Percentiles rank a stretch among this genome's conserved stretches.
Evolutionary conservation across 2,329 filamentous ascomycete genomes (phyloP).

Genomic region (Elsinoe fawcettii): DNA sequence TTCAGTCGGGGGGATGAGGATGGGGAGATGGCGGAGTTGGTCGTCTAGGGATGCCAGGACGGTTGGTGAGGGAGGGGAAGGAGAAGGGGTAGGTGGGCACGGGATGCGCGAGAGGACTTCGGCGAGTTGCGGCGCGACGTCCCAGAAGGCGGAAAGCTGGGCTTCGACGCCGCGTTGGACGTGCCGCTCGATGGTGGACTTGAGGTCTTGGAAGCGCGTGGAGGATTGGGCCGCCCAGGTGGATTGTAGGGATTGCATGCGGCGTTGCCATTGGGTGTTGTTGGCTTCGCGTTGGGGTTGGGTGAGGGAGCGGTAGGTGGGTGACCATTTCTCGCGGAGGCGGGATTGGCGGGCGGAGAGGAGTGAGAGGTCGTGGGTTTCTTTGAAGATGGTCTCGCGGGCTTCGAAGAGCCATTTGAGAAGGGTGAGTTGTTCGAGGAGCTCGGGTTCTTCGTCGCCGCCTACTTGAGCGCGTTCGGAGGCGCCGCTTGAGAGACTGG

Average conservation of each 20-base stretch:
- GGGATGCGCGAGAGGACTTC: conserved; percentile 76
- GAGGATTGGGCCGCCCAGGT: conserved; percentile 65
- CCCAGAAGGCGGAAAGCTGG: conserved; percentile 93
- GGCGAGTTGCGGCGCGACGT: conserved; percentile 79
- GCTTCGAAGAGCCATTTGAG: conserved; percentile 97
- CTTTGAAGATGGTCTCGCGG: conserved; percentile 77
- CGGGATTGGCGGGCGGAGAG: conserved; percentile 2
- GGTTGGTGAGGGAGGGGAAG: background rate
- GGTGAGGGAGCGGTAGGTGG: conserved; percentile 1
- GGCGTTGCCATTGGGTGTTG: background rate
- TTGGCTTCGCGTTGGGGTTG: conserved; percentile 2
- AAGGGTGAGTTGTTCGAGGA: conserved; percentile 87
- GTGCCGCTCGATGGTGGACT: conserved; percentile 71
- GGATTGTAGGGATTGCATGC: conserved; percentile 54
- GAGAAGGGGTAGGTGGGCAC: background rate
- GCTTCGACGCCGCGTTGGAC: conserved; percentile 82
- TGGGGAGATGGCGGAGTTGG: conserved; percentile 50
- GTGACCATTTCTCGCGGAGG: conserved; percentile 6
- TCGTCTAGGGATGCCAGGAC: conserved; percentile 31
- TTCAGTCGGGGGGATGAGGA: conserved; percentile 72
- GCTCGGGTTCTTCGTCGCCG: conserved; percentile 87
- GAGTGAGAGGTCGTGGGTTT: conserved; percentile 63
- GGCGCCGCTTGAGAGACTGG: background rate
- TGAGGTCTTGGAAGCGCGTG: conserved; percentile 66
- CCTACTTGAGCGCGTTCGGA: conserved; percentile 76